Base-by-base conservation (phyloP, 345 rosid genomes). In the Eucalyptus fibrosa region DNA sequence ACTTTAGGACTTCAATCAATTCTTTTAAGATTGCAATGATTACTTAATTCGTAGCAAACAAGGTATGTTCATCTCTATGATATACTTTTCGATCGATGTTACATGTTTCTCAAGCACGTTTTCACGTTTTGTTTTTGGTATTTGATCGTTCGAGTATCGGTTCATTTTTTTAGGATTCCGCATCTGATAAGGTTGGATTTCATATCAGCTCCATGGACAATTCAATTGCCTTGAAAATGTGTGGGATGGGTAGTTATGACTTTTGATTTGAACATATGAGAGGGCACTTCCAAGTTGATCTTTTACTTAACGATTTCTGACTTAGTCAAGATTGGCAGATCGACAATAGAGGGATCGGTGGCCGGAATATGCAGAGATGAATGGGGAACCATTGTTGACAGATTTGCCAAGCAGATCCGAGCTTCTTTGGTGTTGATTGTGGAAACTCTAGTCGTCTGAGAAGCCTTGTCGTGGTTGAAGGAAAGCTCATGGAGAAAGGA, bases 21-120 rank as follows among this genome's bases (percentile, higher is more conserved):
- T 8, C 24, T 0, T 53, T 1, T 3, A 0, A 53, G 24, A 19
- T 53, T 19, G 56, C 24, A 53, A 53, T 7, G 59, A 53, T 0
- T 53, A 53, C 2, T 53, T 53, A 53, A 53, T 53, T 3, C 2
- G 5, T 19, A 8, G 2, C 23, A 51, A 19, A 53, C 5, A 53
- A 53, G 1, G 59, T 53, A 53, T 53, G 26, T 53, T 2, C 0
- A 53, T 53, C 11, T 53, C 0, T 2, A 0, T 8, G 2, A 53
- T 21, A 8, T 53, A 21, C 1, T 5, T 53, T 21, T 0, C 0
- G 11, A 53, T 53, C 1, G 0, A 1, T 21, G 2, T 53, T 53
- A 53, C 5, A 53, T 53, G 1, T 53, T 53, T 53, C 10, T 1
- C 0, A 0, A 2, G 0, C 10, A 53, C 2, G 1, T 19, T 53